Conservation (phyloP, 2,329 filamentous ascomycete species). For the Clathrospora elynae region DNA sequence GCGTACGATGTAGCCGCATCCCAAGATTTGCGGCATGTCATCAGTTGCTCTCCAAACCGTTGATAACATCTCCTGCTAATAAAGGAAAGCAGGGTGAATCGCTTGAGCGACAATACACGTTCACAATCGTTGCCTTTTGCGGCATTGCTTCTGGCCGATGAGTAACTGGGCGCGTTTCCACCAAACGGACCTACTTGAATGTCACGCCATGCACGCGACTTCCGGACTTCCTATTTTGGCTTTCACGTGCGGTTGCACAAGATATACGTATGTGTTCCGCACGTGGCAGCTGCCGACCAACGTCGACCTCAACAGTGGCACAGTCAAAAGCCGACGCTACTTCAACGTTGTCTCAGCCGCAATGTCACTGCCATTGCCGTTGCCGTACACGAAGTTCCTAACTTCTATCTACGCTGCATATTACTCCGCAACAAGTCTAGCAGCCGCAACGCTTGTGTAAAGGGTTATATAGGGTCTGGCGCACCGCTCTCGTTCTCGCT, state of each 20-base stretch:
- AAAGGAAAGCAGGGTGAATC: slow-evolving; percentile 8
- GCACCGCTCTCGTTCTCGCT: slow-evolving; percentile 10
- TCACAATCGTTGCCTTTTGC: slow-evolving; percentile 6
- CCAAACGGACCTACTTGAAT: no score
- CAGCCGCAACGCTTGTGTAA: slow-evolving; percentile 1
- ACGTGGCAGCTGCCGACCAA: slow-evolving; percentile 20
- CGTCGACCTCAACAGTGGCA: slow-evolving; percentile 10
- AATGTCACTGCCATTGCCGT: slow-evolving; percentile 8
- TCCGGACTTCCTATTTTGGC: background rate
- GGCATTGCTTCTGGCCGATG: no score
- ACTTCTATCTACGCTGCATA: slow-evolving; percentile 16
- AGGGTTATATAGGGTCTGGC: no score
- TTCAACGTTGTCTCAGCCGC: slow-evolving; percentile 10
- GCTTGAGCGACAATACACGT: slow-evolving; percentile 1
- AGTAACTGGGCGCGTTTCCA: no score
- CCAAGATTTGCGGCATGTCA: slow-evolving; percentile 1
- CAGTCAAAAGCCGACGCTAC: slow-evolving; percentile 9
- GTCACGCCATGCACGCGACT: background rate
- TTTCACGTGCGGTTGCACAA: slow-evolving; percentile 11
- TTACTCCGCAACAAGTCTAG: slow-evolving; percentile 2
- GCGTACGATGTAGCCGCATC: slow-evolving; percentile 6
- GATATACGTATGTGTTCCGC: slow-evolving; percentile 11
- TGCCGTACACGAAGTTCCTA: slow-evolving; percentile 6
- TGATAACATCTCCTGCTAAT: slow-evolving; percentile 1
- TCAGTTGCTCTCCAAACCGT: background rate